A percentile compares a stretch with the other conserved stretches of the same genome.
Conservation (phyloP, 495 filamentous ascomycete species). For the Xylaria bambusicola region DNA sequence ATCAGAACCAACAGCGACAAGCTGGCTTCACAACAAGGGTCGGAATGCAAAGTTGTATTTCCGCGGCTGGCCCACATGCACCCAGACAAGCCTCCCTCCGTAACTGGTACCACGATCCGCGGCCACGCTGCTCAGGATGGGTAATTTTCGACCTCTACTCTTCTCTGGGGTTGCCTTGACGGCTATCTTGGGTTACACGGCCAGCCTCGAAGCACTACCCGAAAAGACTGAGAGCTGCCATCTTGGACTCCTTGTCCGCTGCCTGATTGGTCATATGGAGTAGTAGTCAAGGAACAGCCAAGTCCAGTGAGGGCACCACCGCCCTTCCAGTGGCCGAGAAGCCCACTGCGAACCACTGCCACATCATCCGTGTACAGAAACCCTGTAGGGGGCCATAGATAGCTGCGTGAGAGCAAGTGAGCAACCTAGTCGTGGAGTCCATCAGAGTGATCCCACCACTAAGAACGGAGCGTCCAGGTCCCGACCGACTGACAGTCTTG, state of each 20-base stretch:
- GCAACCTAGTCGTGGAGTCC: not conserved
- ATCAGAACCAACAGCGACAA: constrained; percentile 29
- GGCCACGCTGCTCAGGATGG: constrained; percentile 5
- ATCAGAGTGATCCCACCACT: not conserved
- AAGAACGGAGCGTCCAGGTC: not conserved
- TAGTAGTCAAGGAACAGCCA: constrained; percentile 17
- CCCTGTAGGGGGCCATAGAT: constrained; percentile 4
- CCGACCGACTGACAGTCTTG: not conserved
- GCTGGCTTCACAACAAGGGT: constrained; percentile 29
- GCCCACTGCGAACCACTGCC: constrained; percentile 11
- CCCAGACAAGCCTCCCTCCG: constrained; percentile 16
- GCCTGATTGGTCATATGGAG: constrained; percentile 12
- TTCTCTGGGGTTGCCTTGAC: constrained; percentile 6
- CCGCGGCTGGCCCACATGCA: constrained; percentile 30
- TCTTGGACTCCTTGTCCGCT: not conserved
- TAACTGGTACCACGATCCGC: constrained; percentile 20
- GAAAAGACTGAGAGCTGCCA: constrained; percentile 2
- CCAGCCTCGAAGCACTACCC: not conserved
- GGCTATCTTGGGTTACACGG: constrained; percentile 13
- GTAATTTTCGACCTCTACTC: constrained; percentile 16
- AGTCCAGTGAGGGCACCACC: constrained; percentile 15
- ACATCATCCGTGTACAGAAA: constrained; percentile 1
- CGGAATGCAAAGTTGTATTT: constrained; percentile 33
- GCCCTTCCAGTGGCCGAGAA: constrained; percentile 6
- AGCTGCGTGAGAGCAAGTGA: not conserved